Percentiles rank a stretch among this genome's conserved stretches.
Conservation (phyloP, 257 asterid genomes). For the Schizonepeta tenuifolia region DNA sequence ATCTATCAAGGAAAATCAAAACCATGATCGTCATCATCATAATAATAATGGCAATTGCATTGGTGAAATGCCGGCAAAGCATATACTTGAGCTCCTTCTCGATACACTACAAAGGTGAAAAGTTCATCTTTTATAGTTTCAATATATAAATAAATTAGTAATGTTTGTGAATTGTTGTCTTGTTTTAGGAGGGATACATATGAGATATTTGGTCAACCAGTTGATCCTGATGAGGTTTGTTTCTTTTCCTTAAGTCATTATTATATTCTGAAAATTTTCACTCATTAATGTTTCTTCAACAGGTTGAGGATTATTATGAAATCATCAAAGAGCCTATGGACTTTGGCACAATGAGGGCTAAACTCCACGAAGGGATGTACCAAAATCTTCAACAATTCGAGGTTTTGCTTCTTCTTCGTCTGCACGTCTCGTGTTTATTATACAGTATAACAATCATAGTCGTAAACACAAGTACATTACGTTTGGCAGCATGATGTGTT, state of each 20-base stretch:
- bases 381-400: slow-evolving; percentile 71
- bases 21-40: slow-evolving; percentile 10
- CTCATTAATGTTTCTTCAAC: slow-evolving; percentile 1
- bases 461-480: no score
- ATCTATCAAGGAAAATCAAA: slow-evolving; percentile 22
- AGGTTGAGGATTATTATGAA: slow-evolving; percentile 85
- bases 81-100: slow-evolving; percentile 65
- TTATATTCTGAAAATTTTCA: not conserved
- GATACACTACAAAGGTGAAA: slow-evolving; percentile 75
- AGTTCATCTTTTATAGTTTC: not conserved
- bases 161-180: not conserved
- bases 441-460: not conserved
- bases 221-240: slow-evolving; percentile 71
- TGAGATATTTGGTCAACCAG: slow-evolving; percentile 88
- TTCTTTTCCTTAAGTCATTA: not conserved
- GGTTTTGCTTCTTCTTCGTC: slow-evolving; percentile 43
- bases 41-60: slow-evolving; percentile 1
- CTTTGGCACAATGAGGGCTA: slow-evolving; percentile 96
- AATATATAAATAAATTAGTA: not conserved
- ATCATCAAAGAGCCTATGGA: slow-evolving; percentile 90
- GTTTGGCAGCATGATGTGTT: slow-evolving; percentile 80
- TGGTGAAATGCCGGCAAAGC: slow-evolving; percentile 62
- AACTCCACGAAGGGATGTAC: slow-evolving; percentile 90
- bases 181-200: slow-evolving; percentile 68
- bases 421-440: not conserved